phyloP scores from a whole-genome alignment of 192 early-diverging fungal species.

The Backusella parvicylindrica region DNA sequence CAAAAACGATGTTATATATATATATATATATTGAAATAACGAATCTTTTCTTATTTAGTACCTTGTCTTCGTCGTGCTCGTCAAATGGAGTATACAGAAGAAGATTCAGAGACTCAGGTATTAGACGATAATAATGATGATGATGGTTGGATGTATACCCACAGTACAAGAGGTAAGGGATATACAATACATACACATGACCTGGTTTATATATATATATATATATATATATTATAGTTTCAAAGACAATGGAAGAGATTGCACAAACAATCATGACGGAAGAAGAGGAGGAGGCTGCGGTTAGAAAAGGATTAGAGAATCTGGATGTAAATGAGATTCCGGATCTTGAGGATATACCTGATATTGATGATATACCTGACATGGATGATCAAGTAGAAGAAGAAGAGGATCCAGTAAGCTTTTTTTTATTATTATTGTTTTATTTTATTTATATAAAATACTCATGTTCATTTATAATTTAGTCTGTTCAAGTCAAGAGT shows the following conservation, averaged over 20 bases:
- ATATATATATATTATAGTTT: constrained; percentile 16
- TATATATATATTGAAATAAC: too few species aligned
- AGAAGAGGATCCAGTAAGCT: constrained; percentile 72
- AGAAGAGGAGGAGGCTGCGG: constrained; percentile 28
- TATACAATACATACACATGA: neutral
- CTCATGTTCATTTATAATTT: neutral
- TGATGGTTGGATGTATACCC: constrained; percentile 85
- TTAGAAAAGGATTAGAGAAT: constrained; percentile 5
- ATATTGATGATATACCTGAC: constrained; percentile 91
- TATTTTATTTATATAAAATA: too few species aligned
- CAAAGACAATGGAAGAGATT: constrained; percentile 50
- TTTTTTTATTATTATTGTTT: neutral
- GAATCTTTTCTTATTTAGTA: constrained; percentile 42
- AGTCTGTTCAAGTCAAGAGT: constrained; percentile 12
- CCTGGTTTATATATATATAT: neutral
- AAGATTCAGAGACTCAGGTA: constrained; percentile 55
- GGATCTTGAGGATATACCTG: constrained; percentile 67
- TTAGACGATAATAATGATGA: constrained; percentile 59
- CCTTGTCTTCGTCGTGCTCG: constrained; percentile 87
- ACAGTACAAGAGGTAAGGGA: constrained; percentile 55
- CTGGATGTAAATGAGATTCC: constrained; percentile 35
- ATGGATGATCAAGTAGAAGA: constrained; percentile 69
- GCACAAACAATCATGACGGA: constrained; percentile 60
- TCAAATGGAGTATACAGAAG: constrained; percentile 71
- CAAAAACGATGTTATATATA: too few species aligned